These are phyloP conservation scores for Podila horticola DNA, from an alignment of 192 early-diverging fungal genomes.

Conservation along the genomic window DNA sequence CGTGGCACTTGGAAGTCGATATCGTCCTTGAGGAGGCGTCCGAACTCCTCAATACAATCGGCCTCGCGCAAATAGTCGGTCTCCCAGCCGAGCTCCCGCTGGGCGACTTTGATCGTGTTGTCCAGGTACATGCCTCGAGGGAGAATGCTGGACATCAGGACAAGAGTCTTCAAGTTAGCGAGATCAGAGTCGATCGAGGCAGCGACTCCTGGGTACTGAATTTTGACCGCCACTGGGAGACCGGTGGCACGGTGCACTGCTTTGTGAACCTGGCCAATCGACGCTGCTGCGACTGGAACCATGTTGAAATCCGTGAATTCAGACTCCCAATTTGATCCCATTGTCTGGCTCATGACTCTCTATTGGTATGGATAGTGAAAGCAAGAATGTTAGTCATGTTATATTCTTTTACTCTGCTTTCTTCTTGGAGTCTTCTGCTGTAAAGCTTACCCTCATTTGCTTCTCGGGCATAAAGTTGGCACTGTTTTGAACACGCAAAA, in stretches of 20 bases:
- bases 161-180: slow-evolving; percentile 79
- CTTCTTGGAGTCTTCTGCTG: background rate
- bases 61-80: slow-evolving; percentile 94
- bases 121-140: slow-evolving; percentile 96
- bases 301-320: slow-evolving; percentile 76
- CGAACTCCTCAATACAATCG: slow-evolving; percentile 76
- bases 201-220: slow-evolving; percentile 97
- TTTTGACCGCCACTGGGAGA: slow-evolving; percentile 83
- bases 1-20: slow-evolving; percentile 75
- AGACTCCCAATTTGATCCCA: slow-evolving; percentile 78
- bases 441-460: slow-evolving; percentile 75
- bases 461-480: slow-evolving; percentile 96
- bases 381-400: background rate
- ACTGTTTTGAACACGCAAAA: slow-evolving; percentile 90
- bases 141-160: slow-evolving; percentile 84
- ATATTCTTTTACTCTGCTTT: background rate
- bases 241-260: slow-evolving; percentile 61
- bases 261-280: slow-evolving; percentile 86
- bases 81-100: slow-evolving; percentile 91
- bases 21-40: slow-evolving; percentile 68
- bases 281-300: slow-evolving; percentile 93
- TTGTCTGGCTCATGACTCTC: slow-evolving; percentile 71
- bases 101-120: slow-evolving; percentile 92
- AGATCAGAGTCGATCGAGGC: slow-evolving; percentile 91
- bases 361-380: slow-evolving; percentile 11